Percentiles rank a stretch among this genome's conserved stretches.
Evolutionary conservation across 768 basidiomycete genomes (phyloP).

Genomic region (Cyathus striatus): DNA sequence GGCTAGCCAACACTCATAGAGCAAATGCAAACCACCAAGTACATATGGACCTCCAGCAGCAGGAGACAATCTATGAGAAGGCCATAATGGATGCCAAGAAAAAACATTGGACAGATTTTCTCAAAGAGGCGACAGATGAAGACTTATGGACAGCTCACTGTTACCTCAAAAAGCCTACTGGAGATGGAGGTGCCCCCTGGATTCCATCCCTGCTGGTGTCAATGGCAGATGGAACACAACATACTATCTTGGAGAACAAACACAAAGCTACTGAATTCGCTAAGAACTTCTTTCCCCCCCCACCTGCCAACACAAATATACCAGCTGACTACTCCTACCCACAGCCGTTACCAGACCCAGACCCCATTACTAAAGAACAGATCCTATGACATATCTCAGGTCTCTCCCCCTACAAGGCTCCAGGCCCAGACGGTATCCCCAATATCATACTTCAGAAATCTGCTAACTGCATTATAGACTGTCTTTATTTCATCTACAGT

Average conservation of each 20-base stretch:
- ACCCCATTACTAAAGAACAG: constrained; percentile 1
- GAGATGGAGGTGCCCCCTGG: constrained; percentile 14
- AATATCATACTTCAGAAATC: constrained; percentile 15
- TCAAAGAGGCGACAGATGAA: constrained; percentile 5
- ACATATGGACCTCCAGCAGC: constrained; percentile 9
- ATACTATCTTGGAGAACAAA: not conserved
- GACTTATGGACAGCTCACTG: constrained; percentile 14
- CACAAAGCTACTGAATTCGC: constrained; percentile 6
- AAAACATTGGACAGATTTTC: constrained; percentile 18
- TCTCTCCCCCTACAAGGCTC: constrained; percentile 16
- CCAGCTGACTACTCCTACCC: constrained; percentile 3
- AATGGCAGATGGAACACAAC: not conserved
- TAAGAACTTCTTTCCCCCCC: constrained; percentile 8
- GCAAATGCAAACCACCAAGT: constrained; percentile 12
- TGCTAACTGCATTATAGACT: constrained; percentile 3
- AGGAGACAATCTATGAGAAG: constrained; percentile 8
- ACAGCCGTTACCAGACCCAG: constrained; percentile 1
- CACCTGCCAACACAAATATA: not conserved
- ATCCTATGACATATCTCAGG: constrained; percentile 2
- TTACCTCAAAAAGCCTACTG: constrained; percentile 9
- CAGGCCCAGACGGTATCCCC: constrained; percentile 18
- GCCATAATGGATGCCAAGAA: constrained; percentile 13
- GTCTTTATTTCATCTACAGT: constrained; percentile 11
- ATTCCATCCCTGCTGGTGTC: constrained; percentile 10
- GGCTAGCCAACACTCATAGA: constrained; percentile 2